These are phyloP conservation scores for Lyophyllum semitale DNA, from an alignment of 768 basidiomycete genomes.

Conservation along the genomic window DNA sequence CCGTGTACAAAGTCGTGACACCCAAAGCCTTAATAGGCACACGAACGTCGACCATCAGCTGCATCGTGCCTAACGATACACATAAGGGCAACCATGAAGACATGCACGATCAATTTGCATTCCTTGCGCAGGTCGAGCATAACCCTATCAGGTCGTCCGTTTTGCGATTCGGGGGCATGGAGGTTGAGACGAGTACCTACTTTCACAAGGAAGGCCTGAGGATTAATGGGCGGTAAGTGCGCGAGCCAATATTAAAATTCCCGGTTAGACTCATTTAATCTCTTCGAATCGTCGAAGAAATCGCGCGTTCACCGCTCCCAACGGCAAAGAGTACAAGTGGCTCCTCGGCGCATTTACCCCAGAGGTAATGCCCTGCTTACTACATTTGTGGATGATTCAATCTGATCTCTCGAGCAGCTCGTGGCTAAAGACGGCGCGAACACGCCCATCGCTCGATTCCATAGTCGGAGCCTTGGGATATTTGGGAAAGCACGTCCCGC, in stretches of 20 bases:
- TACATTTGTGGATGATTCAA: neutral
- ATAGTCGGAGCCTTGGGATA: slow-evolving; percentile 15
- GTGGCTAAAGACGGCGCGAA: slow-evolving; percentile 5
- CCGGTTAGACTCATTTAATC: neutral
- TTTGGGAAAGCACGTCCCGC: slow-evolving; percentile 14
- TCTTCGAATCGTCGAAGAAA: slow-evolving; percentile 3
- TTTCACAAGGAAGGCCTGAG: slow-evolving; percentile 23
- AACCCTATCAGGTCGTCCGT: slow-evolving; percentile 19
- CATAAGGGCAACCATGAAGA: neutral
- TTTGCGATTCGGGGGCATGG: slow-evolving; percentile 27
- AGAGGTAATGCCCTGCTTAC: slow-evolving; percentile 2
- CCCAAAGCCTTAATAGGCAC: neutral
- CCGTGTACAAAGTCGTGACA: slow-evolving; percentile 21
- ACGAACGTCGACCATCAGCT: slow-evolving; percentile 7
- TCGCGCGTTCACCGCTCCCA: slow-evolving; percentile 21
- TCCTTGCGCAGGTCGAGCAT: slow-evolving; percentile 11
- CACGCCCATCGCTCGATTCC: slow-evolving; percentile 17
- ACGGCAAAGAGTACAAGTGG: slow-evolving; percentile 25
- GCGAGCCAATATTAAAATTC: neutral
- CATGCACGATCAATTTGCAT: slow-evolving; percentile 10
- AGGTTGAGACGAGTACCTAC: slow-evolving; percentile 25
- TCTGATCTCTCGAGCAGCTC: neutral
- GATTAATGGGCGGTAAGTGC: slow-evolving; percentile 15
- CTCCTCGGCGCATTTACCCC: slow-evolving; percentile 2
- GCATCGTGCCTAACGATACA: slow-evolving; percentile 10